These are phyloP conservation scores for Salvia hispanica DNA, from an alignment of 257 asterid genomes.

Conservation along the genomic window DNA sequence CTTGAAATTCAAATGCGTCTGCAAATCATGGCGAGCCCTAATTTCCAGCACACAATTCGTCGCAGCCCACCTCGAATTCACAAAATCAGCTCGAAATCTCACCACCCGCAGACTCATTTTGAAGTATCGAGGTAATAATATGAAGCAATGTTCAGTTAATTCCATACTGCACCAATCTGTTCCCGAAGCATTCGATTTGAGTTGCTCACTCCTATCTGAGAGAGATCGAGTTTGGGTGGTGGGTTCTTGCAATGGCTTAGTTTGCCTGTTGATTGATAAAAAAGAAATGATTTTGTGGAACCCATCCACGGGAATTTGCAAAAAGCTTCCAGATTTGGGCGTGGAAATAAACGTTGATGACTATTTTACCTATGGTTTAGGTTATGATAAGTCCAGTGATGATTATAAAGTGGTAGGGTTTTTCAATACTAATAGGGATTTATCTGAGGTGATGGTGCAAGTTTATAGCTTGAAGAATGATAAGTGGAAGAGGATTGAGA, in stretches of 20 bases:
- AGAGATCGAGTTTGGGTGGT: constrained; percentile 12
- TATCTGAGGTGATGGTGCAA: constrained; percentile 35
- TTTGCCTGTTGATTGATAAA: constrained; percentile 38
- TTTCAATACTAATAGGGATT: constrained; percentile 26
- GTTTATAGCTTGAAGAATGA: constrained; percentile 51
- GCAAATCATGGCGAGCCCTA: constrained; percentile 51
- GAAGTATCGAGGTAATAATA: constrained; percentile 17
- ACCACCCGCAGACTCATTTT: constrained; percentile 32
- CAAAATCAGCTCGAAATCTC: constrained; percentile 12
- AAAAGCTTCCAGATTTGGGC: constrained; percentile 43
- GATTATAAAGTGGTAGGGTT: constrained; percentile 67
- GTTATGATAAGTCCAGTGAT: constrained; percentile 46
- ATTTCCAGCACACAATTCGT: constrained; percentile 46
- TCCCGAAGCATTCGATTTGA: constrained; percentile 14
- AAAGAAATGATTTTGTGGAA: constrained; percentile 47
- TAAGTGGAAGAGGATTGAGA: constrained; percentile 50
- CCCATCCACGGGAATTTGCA: constrained; percentile 46
- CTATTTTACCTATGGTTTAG: constrained; percentile 45
- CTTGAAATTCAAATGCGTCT: constrained; percentile 50
- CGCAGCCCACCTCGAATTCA: constrained; percentile 37
- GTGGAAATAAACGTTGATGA: background rate
- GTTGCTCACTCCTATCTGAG: constrained; percentile 18
- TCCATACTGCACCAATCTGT: constrained; percentile 41
- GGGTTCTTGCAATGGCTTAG: constrained; percentile 64
- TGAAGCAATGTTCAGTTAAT: constrained; percentile 33